phyloP scores from a whole-genome alignment of 2,329 filamentous ascomycete species.

The Biscogniauxia marginata region DNA sequence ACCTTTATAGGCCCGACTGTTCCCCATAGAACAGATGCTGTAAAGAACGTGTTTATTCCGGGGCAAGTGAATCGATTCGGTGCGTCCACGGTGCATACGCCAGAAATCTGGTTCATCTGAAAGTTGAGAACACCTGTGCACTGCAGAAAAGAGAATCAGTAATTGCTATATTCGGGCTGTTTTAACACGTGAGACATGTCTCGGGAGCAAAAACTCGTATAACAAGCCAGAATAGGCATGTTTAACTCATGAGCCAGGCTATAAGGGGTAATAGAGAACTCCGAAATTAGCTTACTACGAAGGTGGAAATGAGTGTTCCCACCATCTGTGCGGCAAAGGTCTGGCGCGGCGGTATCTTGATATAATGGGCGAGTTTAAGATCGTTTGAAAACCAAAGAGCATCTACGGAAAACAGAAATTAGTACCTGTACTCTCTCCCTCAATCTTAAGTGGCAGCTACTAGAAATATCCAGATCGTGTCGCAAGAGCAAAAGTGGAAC shows the following conservation, averaged over 20 bases:
- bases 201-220: too few relatives aligned
- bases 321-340: constrained; percentile 60
- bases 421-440: not conserved
- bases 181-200: too few relatives aligned
- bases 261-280: too few relatives aligned
- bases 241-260: too few relatives aligned
- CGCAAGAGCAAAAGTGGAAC: too few relatives aligned
- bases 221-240: too few relatives aligned
- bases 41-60: constrained; percentile 55
- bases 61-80: constrained; percentile 51
- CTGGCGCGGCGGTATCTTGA: constrained; percentile 60
- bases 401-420: not conserved
- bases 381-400: constrained; percentile 33
- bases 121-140: constrained; percentile 46
- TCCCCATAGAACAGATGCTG: constrained; percentile 45
- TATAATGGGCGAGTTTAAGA: constrained; percentile 52
- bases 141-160: too few relatives aligned
- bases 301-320: constrained; percentile 53
- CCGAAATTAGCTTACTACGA: too few relatives aligned
- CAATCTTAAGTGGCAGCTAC: too few relatives aligned
- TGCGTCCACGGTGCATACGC: constrained; percentile 48
- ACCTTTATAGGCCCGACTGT: constrained; percentile 39
- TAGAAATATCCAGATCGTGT: too few relatives aligned
- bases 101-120: constrained; percentile 41
- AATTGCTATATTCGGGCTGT: too few relatives aligned